Conservation (phyloP, 208 protist species). For the Novymonas esmeraldas region DNA sequence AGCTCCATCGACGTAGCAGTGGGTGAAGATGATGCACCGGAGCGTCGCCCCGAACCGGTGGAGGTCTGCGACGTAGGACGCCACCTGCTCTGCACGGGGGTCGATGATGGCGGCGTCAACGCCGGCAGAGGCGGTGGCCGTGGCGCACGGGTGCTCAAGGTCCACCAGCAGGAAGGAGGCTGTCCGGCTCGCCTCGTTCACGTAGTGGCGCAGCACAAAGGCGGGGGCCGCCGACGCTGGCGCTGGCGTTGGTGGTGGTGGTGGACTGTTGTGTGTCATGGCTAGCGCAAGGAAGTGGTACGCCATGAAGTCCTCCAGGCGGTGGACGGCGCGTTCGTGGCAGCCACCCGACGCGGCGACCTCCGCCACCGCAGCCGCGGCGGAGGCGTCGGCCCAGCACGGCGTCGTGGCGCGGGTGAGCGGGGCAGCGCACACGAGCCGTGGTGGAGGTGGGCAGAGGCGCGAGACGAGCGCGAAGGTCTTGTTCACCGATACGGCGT, state of each 20-base stretch:
- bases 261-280: slow-evolving; percentile 52
- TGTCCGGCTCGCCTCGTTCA: slow-evolving; percentile 74
- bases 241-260: not conserved
- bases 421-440: not conserved
- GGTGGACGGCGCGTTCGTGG: slow-evolving; percentile 10
- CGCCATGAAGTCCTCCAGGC: slow-evolving; percentile 63
- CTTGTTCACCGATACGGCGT: slow-evolving; percentile 34
- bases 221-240: slow-evolving; percentile 1
- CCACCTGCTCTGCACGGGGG: slow-evolving; percentile 39
- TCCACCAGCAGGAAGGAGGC: slow-evolving; percentile 69
- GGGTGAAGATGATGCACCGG: slow-evolving; percentile 56
- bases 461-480: slow-evolving; percentile 31
- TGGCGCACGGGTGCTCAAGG: slow-evolving; percentile 11
- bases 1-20: slow-evolving; percentile 72
- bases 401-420: not conserved
- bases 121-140: not conserved
- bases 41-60: slow-evolving; percentile 34
- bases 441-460: slow-evolving; percentile 16
- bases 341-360: slow-evolving; percentile 1
- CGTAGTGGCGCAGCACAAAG: slow-evolving; percentile 71
- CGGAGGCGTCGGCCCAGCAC: not conserved
- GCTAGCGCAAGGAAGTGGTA: slow-evolving; percentile 69
- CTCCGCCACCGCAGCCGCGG: not conserved
- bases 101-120: slow-evolving; percentile 52
- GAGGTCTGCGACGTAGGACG: slow-evolving; percentile 49